These are phyloP conservation scores for Neoboletus magnificus DNA, from an alignment of 768 basidiomycete genomes.

Conservation along the genomic window DNA sequence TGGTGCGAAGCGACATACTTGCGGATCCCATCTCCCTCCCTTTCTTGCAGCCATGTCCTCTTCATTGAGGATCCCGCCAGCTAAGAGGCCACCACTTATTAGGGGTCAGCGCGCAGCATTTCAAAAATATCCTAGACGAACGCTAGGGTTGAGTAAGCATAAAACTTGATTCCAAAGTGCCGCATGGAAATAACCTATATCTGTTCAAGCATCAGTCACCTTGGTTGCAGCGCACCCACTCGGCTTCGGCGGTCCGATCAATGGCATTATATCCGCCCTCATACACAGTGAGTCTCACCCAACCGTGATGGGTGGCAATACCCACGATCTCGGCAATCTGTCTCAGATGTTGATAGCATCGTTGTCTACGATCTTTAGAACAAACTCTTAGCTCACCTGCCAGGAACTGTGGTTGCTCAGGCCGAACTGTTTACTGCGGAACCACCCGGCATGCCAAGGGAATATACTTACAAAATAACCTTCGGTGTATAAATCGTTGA, in stretches of 20 bases:
- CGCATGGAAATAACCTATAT: constrained; percentile 38
- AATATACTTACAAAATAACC: constrained; percentile 45
- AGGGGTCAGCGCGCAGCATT: not conserved
- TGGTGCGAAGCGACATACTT: constrained; percentile 1
- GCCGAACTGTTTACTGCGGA: constrained; percentile 13
- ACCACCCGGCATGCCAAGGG: not conserved
- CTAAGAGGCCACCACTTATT: constrained; percentile 12
- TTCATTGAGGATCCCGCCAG: constrained; percentile 11
- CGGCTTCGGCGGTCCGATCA: constrained; percentile 38
- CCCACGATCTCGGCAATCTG: constrained; percentile 44
- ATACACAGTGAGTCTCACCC: constrained; percentile 48
- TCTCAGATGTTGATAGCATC: not conserved
- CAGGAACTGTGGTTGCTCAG: constrained; percentile 26
- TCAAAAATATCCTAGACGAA: not conserved
- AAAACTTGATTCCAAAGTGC: constrained; percentile 40
- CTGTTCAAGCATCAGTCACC: not conserved
- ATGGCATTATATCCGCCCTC: constrained; percentile 48
- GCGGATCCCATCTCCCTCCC: constrained; percentile 19
- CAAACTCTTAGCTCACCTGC: constrained; percentile 26
- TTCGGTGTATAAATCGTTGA: constrained; percentile 47
- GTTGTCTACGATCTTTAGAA: not conserved
- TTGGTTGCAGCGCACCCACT: constrained; percentile 11
- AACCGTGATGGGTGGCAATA: constrained; percentile 42
- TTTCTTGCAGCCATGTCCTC: constrained; percentile 7
- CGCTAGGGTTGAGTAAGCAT: constrained; percentile 21